These are phyloP conservation scores for Mortierella sp. DNA, from an alignment of 371 early-diverging fungal genomes.

Conservation along the genomic window DNA sequence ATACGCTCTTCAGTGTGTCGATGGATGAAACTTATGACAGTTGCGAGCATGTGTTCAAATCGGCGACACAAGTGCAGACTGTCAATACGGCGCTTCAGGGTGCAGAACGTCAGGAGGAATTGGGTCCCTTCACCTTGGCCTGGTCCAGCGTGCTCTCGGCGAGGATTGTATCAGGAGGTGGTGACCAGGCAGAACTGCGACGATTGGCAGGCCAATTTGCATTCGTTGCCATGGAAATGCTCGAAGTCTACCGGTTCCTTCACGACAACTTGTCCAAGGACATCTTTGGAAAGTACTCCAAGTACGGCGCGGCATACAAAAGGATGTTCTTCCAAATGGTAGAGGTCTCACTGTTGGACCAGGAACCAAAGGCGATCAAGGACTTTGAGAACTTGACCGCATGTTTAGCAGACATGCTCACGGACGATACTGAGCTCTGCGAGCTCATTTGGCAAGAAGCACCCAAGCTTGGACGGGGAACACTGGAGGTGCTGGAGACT, in stretches of 20 bases:
- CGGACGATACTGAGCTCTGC: conserved; percentile 32
- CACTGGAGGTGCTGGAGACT: conserved; percentile 31
- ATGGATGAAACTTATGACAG: conserved; percentile 11
- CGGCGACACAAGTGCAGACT: conserved; percentile 12
- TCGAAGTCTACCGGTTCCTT: conserved; percentile 26
- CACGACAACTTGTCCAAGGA: conserved; percentile 32
- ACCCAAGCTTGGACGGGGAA: conserved; percentile 34
- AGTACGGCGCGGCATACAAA: conserved; percentile 32
- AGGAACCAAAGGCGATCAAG: conserved; percentile 33
- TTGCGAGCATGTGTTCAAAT: conserved; percentile 27
- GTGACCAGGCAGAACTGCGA: conserved; percentile 2
- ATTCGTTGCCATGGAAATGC: conserved; percentile 33
- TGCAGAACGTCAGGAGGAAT: conserved; percentile 39
- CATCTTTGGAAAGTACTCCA: conserved; percentile 18
- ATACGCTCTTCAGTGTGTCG: conserved; percentile 20
- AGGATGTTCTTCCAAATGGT: conserved; percentile 30
- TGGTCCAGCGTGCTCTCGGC: conserved; percentile 49
- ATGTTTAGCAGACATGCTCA: conserved; percentile 30
- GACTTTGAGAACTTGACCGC: conserved; percentile 37
- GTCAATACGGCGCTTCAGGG: conserved; percentile 34
- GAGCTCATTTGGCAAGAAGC: conserved; percentile 32
- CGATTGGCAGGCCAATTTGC: conserved; percentile 23
- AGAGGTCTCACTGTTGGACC: conserved; percentile 33
- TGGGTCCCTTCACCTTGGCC: conserved; percentile 45
- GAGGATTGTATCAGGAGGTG: conserved; percentile 3